Conservation (phyloP, 2,329 filamentous ascomycete genomes). For the Aphanoascus verrucosus region DNA sequence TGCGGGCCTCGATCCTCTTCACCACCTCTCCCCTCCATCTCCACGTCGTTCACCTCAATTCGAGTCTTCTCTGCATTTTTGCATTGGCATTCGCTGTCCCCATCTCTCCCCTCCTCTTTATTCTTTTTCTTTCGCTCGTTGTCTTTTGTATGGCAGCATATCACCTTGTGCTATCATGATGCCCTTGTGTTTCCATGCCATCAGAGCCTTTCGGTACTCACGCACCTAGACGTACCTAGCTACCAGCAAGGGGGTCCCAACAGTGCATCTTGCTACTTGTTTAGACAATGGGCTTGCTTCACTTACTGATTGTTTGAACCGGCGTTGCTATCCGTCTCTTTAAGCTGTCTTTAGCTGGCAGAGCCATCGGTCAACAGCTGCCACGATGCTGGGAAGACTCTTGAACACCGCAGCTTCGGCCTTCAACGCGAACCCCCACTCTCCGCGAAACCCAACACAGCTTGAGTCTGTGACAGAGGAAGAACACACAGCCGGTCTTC, state of each 20-base stretch:
- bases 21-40: constrained; percentile 2
- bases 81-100: background rate
- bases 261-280: constrained; percentile 6
- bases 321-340: background rate
- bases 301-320: constrained; percentile 1
- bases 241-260: background rate
- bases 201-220: background rate
- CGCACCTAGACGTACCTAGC: background rate
- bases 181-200: constrained; percentile 1
- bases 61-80: constrained; percentile 3
- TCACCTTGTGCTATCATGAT: background rate
- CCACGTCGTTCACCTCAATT: constrained; percentile 1
- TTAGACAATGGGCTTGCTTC: constrained; percentile 10
- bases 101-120: background rate
- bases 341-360: background rate
- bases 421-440: constrained; percentile 33
- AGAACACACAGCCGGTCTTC: constrained; percentile 39
- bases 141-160: background rate
- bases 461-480: constrained; percentile 42
- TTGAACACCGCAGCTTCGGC: constrained; percentile 36
- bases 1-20: background rate
- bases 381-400: constrained; percentile 34
- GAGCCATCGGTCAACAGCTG: background rate
- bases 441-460: constrained; percentile 28
- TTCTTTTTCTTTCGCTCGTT: background rate